Evolutionary conservation across 1,284 basidiomycete species (phyloP), one percentile per base, ranked within the genome.

Genomic region (Pterula multifida): DNA sequence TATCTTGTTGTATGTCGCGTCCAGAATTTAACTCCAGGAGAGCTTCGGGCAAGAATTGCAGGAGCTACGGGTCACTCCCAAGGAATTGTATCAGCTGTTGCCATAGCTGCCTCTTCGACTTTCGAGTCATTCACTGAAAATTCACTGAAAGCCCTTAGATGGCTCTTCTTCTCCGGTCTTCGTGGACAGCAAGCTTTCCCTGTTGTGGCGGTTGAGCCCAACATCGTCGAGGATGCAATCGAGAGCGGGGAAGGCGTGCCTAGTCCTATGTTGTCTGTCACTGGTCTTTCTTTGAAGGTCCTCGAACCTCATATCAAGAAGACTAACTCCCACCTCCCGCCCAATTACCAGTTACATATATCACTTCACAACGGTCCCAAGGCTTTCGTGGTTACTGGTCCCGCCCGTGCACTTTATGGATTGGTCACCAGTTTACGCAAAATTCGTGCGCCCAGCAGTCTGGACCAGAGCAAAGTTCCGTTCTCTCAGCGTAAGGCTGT

Each of bases 11-110:
- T 85, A 23, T 86, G 85, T 62, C 83, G 81, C 49, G 81, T 88
- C 50, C 70, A 81, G 23, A 79, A 81, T 51, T 68, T 93, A 45
- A 79, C 78, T 1, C 93, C 93, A 0, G 88, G 82, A 17, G 79
- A 93, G 60, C 76, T 96, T 63, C 80, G 88, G 48, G 68, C 73
- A 45, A 78, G 79, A 51, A 76, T 97, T 56, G 74, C 80, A 26
- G 95, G 94, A 49, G 81, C 91, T 3, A 98, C 95, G 11, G 95
- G 95, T 45, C 95, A 98, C 70, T 96, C 92, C 3, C 95, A 98
- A 67, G 96, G 95, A 57, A 81, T 98, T 57, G 83, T 97, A 51
- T 92, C 93, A 19, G 95, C 95, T 21, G 79, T 96, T 49, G 85
- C 81, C 25, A 79, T 97, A 57, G 77, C 93, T 4, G 79, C 91